Conservation (phyloP, 331 rosid genomes). For the Acacia concinna region DNA sequence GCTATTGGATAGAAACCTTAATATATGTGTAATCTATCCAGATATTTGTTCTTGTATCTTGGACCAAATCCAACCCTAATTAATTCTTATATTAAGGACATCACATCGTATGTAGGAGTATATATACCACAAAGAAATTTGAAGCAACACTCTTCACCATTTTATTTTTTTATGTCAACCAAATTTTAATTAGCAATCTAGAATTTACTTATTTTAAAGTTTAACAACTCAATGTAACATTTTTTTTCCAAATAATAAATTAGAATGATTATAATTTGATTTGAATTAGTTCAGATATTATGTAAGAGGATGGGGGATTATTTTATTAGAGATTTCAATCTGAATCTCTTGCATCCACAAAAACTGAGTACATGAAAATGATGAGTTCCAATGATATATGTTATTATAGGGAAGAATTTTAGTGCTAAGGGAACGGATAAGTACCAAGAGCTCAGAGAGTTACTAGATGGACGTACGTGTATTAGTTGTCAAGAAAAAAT, state of each 20-base stretch:
- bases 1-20: too few relatives aligned
- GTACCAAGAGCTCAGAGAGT: too few relatives aligned
- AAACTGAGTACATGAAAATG: neutral
- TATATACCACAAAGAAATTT: neutral
- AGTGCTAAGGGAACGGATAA: too few relatives aligned
- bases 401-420: neutral
- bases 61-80: too few relatives aligned
- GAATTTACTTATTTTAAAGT: neutral
- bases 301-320: neutral
- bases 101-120: too few relatives aligned
- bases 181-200: neutral
- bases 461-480: too few relatives aligned
- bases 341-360: neutral
- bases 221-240: neutral
- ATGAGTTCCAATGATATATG: neutral
- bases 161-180: too few relatives aligned
- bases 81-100: too few relatives aligned
- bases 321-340: neutral
- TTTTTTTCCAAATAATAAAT: neutral
- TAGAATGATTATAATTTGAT: neutral
- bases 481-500: neutral
- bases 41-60: too few relatives aligned
- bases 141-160: neutral
- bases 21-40: too few relatives aligned
- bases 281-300: neutral